Evolutionary conservation across 768 basidiomycete species (phyloP).

Genomic region (Termitomyces sp.): DNA sequence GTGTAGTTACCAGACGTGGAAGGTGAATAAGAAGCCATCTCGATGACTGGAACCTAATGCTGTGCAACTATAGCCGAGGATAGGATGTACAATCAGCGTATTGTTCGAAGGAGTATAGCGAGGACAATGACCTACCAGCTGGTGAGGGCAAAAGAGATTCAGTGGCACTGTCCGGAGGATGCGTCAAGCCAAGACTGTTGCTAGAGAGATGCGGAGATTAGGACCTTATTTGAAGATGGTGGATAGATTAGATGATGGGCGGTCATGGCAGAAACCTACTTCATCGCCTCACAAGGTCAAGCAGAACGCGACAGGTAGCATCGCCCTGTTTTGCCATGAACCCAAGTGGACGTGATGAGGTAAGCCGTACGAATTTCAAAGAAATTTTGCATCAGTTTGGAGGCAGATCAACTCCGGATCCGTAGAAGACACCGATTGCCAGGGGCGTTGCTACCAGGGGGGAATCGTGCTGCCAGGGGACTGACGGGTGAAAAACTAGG

Average conservation of each 20-base stretch:
- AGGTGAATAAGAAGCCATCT: slow-evolving; percentile 11
- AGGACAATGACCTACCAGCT: neutral
- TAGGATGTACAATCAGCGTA: neutral
- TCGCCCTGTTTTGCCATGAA: neutral
- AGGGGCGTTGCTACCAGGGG: slow-evolving; percentile 3
- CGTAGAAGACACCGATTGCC: neutral
- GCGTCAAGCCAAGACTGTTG: neutral
- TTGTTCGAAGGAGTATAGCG: neutral
- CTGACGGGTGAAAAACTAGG: neutral
- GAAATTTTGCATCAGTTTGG: neutral
- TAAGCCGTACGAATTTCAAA: slow-evolving; percentile 7
- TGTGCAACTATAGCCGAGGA: slow-evolving; percentile 11
- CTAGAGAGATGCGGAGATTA: slow-evolving; percentile 5
- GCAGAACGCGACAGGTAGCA: slow-evolving; percentile 9
- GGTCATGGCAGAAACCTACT: slow-evolving; percentile 4
- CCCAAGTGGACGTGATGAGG: slow-evolving; percentile 5
- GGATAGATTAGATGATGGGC: slow-evolving; percentile 10
- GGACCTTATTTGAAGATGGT: slow-evolving; percentile 8
- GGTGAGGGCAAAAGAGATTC: neutral
- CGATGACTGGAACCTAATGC: slow-evolving; percentile 5
- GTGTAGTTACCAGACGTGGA: slow-evolving; percentile 4
- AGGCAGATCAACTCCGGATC: too few relatives aligned
- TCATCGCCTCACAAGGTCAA: slow-evolving; percentile 10
- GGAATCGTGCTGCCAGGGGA: neutral
- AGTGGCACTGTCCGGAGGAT: neutral